phyloP scores from a whole-genome alignment of 202 grass and related monocot species.

The Saccharum hybrid region DNA sequence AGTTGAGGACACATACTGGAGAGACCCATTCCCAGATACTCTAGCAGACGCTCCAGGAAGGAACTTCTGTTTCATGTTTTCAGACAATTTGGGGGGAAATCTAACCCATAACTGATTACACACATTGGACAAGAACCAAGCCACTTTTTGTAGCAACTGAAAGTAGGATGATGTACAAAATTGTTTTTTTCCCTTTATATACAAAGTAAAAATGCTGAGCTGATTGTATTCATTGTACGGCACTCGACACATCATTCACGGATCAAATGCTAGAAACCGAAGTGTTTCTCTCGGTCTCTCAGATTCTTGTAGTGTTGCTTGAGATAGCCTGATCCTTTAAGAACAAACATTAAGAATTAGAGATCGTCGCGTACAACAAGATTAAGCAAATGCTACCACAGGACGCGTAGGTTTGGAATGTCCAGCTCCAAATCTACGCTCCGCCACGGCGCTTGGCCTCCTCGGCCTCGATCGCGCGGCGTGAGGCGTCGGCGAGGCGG shows the following conservation, averaged over 20 bases:
- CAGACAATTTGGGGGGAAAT: not conserved
- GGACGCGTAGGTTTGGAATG: not conserved
- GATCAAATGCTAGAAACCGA: conserved; percentile 35
- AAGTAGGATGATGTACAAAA: conserved; percentile 32
- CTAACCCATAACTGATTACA: conserved; percentile 18
- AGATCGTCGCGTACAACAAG: conserved; percentile 14
- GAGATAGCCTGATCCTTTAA: not conserved
- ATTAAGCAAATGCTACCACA: conserved; percentile 32
- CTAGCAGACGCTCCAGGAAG: not conserved
- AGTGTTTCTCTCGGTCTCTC: not conserved
- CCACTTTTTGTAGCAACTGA: conserved; percentile 37
- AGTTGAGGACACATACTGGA: not conserved
- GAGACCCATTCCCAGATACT: not conserved
- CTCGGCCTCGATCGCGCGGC: conserved; percentile 72
- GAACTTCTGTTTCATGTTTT: not conserved
- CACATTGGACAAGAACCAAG: conserved; percentile 6
- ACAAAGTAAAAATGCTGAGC: not conserved
- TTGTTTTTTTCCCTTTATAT: not conserved
- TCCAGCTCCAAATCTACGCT: conserved; percentile 24
- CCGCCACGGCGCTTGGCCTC: conserved; percentile 58
- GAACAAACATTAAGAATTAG: not conserved
- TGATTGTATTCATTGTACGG: conserved; percentile 6
- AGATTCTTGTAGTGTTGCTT: conserved; percentile 29
- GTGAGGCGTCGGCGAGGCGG: conserved; percentile 66
- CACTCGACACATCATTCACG: conserved; percentile 37